Base-by-base conservation (phyloP, 2,329 filamentous ascomycete species). In the Graphium sp. region DNA sequence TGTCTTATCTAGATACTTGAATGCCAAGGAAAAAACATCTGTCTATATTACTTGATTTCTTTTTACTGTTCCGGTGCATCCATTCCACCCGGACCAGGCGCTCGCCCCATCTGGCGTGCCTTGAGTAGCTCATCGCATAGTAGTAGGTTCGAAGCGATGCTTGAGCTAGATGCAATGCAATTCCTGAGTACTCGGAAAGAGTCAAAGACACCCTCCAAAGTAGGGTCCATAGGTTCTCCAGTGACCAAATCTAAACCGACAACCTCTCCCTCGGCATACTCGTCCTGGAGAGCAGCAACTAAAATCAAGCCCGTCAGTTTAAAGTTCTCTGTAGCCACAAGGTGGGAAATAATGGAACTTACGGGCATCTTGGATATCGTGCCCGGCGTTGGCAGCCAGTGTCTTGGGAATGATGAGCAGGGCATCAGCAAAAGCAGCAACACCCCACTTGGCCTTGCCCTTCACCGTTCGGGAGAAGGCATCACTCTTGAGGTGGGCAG, bases 111-210 rank as follows among this genome's bases (percentile, higher is more conserved):
- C 61, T 98, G 87, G 50, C 89, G 70, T 35, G 89, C 89, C 66
- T 98, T 98, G 44, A 98, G 63, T 61, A 98, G 67, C 64, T 98
- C 89, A 46, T 98, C 89, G 46, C 89, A 98, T 28, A 98, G 67
- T 39, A 98, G 61, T 38, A 98, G 62, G 58, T 98, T 98, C 7
- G 82, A 87, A 5, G 89, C 87, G 46, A 98, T 98, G 37, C 89
- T 83, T 16, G 87, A 79, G 52, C 84, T 89, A 19, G 85, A 94
- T 4, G 89, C 84, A 37, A 98, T 74, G 50, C 77, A 84, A 60
- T 95, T 95, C 41, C 89, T 71, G 43, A 98, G 55, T 20, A 98
- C 89, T 33, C 89, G 72, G 72, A 91, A 98, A 10, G 85, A 94
- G 52, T 98, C 89, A 50, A 81, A 98, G 7, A 98, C 78, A 42